A percentile compares a stretch with the other conserved stretches of the same genome.
phyloP scores from a whole-genome alignment of 2,329 filamentous ascomycete genomes.

The Fusarium cyanostomum region DNA sequence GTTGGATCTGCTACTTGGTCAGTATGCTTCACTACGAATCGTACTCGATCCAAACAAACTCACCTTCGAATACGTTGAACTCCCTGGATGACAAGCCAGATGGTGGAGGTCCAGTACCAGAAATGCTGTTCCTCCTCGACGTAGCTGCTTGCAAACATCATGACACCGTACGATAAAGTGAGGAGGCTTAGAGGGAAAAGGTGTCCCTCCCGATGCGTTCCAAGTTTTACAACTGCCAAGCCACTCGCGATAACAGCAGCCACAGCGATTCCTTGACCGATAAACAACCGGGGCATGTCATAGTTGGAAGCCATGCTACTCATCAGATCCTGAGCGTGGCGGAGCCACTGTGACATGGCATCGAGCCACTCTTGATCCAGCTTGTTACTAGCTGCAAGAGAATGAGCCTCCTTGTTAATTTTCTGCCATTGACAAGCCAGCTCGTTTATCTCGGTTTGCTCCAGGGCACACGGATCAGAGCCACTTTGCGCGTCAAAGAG shows the following conservation, averaged over 20 bases:
- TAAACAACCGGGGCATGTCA: slow-evolving; percentile 70
- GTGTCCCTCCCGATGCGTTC: slow-evolving; percentile 12
- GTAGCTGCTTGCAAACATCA: slow-evolving; percentile 99
- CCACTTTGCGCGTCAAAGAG: slow-evolving; percentile 51
- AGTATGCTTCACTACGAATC: background rate
- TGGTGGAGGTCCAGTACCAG: slow-evolving; percentile 90
- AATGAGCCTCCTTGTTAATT: slow-evolving; percentile 42
- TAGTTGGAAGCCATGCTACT: slow-evolving; percentile 95
- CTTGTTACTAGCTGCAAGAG: slow-evolving; percentile 35
- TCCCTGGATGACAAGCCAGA: slow-evolving; percentile 70
- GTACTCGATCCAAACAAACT: background rate
- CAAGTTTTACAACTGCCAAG: slow-evolving; percentile 18
- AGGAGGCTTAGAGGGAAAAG: slow-evolving; percentile 59
- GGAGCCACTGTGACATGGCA: slow-evolving; percentile 69
- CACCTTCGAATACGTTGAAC: slow-evolving; percentile 57
- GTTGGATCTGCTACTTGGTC: slow-evolving; percentile 35
- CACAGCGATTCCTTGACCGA: slow-evolving; percentile 54
- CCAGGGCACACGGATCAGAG: slow-evolving; percentile 50
- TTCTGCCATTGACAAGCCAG: slow-evolving; percentile 75
- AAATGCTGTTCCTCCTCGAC: slow-evolving; percentile 99
- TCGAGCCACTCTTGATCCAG: slow-evolving; percentile 54
- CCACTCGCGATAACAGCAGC: slow-evolving; percentile 42
- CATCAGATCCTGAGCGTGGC: slow-evolving; percentile 79
- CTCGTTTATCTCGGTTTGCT: slow-evolving; percentile 57
- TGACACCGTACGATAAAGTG: slow-evolving; percentile 73